A percentile compares a stretch with the other conserved stretches of the same genome.
Conservation (phyloP, 1,139 yeast genomes). For the Blastobotrys persicus region DNA sequence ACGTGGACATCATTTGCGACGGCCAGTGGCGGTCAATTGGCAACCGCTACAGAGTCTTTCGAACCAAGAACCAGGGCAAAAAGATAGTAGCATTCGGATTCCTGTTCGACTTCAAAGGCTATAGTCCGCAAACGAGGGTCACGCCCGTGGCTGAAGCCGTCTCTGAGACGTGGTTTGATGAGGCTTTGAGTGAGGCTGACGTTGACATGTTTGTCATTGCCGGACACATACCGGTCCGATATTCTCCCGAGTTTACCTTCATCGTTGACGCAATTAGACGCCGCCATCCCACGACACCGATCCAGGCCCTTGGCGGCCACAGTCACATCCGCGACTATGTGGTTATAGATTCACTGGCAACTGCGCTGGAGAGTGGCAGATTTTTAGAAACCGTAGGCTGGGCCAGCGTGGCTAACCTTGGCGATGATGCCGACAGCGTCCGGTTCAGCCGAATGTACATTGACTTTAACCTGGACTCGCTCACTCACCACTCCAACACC, state of each 20-base stretch:
- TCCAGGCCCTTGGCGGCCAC: slow-evolving; percentile 94
- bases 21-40: slow-evolving; percentile 68
- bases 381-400: slow-evolving; percentile 93
- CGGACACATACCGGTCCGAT: slow-evolving; percentile 80
- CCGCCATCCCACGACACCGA: slow-evolving; percentile 57
- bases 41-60: slow-evolving; percentile 58
- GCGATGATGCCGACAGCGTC: slow-evolving; percentile 15
- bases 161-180: slow-evolving; percentile 60
- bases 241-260: slow-evolving; percentile 57
- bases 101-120: slow-evolving; percentile 69
- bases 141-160: slow-evolving; percentile 59
- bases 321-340: slow-evolving; percentile 87
- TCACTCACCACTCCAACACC: slow-evolving; percentile 56
- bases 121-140: slow-evolving; percentile 61
- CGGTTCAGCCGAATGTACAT: slow-evolving; percentile 62
- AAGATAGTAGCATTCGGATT: slow-evolving; percentile 73
- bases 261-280: slow-evolving; percentile 50
- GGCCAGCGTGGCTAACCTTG: slow-evolving; percentile 53
- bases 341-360: slow-evolving; percentile 61
- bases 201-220: slow-evolving; percentile 67
- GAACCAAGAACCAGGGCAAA: slow-evolving; percentile 52
- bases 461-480: slow-evolving; percentile 74
- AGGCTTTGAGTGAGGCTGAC: slow-evolving; percentile 44
- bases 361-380: slow-evolving; percentile 86
- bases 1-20: slow-evolving; percentile 64